phyloP scores from a whole-genome alignment of 2,329 filamentous ascomycete species.

The Curvularia sp. region DNA sequence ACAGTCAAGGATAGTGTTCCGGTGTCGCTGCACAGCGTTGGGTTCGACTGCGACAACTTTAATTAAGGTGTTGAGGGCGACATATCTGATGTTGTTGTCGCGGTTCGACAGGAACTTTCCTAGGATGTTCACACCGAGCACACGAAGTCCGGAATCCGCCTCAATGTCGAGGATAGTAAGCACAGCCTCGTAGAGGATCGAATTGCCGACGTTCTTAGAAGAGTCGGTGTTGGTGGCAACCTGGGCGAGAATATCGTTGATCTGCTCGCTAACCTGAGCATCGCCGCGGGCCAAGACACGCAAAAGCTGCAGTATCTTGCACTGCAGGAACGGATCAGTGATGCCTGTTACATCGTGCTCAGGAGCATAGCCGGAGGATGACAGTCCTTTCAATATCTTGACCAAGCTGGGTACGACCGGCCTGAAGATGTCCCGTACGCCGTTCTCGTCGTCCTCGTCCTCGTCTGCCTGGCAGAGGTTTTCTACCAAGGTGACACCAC shows the following conservation, averaged over 20 bases:
- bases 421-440: conserved; percentile 88
- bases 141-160: conserved; percentile 91
- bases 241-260: conserved; percentile 97
- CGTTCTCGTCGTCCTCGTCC: conserved; percentile 86
- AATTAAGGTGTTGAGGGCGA: conserved; percentile 94
- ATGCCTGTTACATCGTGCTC: conserved; percentile 99
- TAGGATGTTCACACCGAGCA: conserved; percentile 96
- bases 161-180: conserved; percentile 98
- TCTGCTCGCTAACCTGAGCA: conserved; percentile 87
- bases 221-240: conserved; percentile 98
- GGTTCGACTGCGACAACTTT: conserved; percentile 98
- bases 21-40: conserved; percentile 94
- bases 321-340: conserved; percentile 95
- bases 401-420: conserved; percentile 85
- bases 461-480: conserved; percentile 96
- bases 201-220: conserved; percentile 97
- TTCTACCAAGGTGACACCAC: conserved; percentile 86
- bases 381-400: conserved; percentile 87
- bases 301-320: conserved; percentile 89
- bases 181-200: conserved; percentile 96
- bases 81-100: conserved; percentile 99
- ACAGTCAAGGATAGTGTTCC: conserved; percentile 97
- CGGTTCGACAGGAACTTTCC: conserved; percentile 98
- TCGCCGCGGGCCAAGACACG: conserved; percentile 88
- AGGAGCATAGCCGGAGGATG: conserved; percentile 93